phyloP scores from a whole-genome alignment of 1,284 basidiomycete species.

The Quambalaria eucalypti region DNA sequence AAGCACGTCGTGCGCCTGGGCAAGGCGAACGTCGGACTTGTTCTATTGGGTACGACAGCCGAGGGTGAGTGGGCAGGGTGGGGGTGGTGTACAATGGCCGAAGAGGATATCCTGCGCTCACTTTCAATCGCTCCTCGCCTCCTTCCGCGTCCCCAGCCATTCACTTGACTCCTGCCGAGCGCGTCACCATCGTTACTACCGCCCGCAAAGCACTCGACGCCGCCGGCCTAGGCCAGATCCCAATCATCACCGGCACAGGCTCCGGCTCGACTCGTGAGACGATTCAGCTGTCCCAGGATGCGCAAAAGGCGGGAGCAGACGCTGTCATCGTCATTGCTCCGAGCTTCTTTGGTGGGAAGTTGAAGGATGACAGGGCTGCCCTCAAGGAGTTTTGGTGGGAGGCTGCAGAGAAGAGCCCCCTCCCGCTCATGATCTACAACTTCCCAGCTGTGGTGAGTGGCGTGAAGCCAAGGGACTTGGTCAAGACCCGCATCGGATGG shows the following conservation, averaged over 20 bases:
- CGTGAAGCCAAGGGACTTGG: too few relatives aligned
- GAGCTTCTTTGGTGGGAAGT: constrained; percentile 72
- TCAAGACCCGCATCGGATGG: background rate
- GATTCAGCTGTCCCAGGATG: constrained; percentile 14
- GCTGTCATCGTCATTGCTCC: constrained; percentile 64
- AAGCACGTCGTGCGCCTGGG: constrained; percentile 65
- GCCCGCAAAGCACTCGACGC: constrained; percentile 63
- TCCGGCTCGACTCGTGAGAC: constrained; percentile 66
- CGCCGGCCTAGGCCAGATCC: constrained; percentile 56
- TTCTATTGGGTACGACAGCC: constrained; percentile 74
- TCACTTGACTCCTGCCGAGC: constrained; percentile 68
- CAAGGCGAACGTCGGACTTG: constrained; percentile 62
- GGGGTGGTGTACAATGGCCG: background rate
- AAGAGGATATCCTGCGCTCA: too few relatives aligned
- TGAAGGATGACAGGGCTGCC: constrained; percentile 56
- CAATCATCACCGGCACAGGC: constrained; percentile 74
- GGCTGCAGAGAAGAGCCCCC: constrained; percentile 65
- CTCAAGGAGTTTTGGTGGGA: constrained; percentile 68
- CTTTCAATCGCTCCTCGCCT: too few relatives aligned
- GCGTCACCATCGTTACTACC: constrained; percentile 60
- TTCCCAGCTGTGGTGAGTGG: constrained; percentile 57
- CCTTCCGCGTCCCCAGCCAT: constrained; percentile 51
- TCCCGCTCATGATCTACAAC: constrained; percentile 84
- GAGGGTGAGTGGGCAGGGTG: constrained; percentile 52
- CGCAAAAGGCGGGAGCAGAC: constrained; percentile 16